A percentile compares a stretch with the other conserved stretches of the same genome.
Conservation (phyloP, 2,329 filamentous ascomycete genomes). For the Zymoseptoria pseudotritici region DNA sequence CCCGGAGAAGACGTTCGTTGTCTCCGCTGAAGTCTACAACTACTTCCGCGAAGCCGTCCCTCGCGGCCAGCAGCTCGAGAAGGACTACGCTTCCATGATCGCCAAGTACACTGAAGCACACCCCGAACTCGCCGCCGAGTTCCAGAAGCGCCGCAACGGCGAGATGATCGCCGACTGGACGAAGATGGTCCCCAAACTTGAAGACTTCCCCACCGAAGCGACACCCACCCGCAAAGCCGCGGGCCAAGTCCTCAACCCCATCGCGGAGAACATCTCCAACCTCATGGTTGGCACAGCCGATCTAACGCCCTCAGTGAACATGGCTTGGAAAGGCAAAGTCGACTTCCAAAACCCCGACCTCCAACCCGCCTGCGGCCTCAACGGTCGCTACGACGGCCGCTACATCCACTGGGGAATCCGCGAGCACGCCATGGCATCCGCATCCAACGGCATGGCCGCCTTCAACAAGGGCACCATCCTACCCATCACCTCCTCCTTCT, state of each 20-base stretch:
- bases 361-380: conserved; percentile 38
- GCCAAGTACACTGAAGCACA: conserved; percentile 38
- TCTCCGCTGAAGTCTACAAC: conserved; percentile 39
- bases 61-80: conserved; percentile 41
- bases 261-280: conserved; percentile 26
- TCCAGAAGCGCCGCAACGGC: conserved; percentile 43
- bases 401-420: conserved; percentile 54
- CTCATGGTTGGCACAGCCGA: conserved; percentile 34
- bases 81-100: conserved; percentile 44
- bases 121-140: conserved; percentile 45
- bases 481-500: conserved; percentile 32
- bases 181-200: conserved; percentile 42
- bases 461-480: conserved; percentile 32
- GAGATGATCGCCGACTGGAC: conserved; percentile 43
- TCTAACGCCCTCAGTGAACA: conserved; percentile 32
- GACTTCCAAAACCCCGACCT: conserved; percentile 41
- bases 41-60: conserved; percentile 47
- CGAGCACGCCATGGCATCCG: conserved; percentile 54
- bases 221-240: conserved; percentile 47
- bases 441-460: conserved; percentile 37
- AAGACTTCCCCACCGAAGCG: conserved; percentile 39
- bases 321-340: conserved; percentile 39
- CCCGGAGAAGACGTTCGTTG: conserved; percentile 32
- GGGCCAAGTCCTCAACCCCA: conserved; percentile 36
- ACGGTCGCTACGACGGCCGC: conserved; percentile 45